Conservation (phyloP, 2,329 filamentous ascomycete genomes). For the Raffaelea ambrosiae region DNA sequence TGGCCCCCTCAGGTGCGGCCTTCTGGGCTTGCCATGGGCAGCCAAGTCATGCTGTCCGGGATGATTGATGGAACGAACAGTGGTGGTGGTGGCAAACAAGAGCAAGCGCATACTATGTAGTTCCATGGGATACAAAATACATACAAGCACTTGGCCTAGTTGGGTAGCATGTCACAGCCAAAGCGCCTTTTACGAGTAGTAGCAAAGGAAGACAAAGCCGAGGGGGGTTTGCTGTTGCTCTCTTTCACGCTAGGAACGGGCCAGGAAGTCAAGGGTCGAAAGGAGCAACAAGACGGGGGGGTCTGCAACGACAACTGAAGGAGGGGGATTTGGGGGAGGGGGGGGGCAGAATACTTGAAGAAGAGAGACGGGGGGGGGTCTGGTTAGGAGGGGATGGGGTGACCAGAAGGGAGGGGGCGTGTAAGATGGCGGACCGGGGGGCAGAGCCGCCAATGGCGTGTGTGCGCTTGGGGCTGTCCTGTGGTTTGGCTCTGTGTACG, state of each 20-base stretch:
- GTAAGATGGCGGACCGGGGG: neutral
- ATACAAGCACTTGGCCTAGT: too few relatives aligned
- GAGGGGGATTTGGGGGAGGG: neutral
- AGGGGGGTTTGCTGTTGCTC: neutral
- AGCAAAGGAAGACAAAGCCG: neutral
- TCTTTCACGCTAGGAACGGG: neutral
- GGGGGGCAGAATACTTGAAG: neutral
- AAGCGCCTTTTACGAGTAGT: too few relatives aligned
- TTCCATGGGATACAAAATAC: too few relatives aligned
- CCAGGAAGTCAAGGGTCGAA: neutral
- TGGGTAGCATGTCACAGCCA: too few relatives aligned
- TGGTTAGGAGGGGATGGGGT: neutral
- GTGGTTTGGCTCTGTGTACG: too few relatives aligned
- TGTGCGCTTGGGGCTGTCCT: neutral
- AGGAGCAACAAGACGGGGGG: neutral
- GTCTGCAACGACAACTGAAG: neutral
- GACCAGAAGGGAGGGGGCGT: neutral
- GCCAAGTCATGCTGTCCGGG: too few relatives aligned
- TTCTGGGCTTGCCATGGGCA: too few relatives aligned
- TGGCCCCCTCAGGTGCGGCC: too few relatives aligned
- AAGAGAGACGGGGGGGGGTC: neutral
- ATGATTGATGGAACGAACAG: too few relatives aligned
- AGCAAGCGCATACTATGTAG: too few relatives aligned
- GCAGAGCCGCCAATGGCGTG: neutral
- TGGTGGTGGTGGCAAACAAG: too few relatives aligned